Conservation (phyloP, 441 rosid species). For the Corymbia calophylla region DNA sequence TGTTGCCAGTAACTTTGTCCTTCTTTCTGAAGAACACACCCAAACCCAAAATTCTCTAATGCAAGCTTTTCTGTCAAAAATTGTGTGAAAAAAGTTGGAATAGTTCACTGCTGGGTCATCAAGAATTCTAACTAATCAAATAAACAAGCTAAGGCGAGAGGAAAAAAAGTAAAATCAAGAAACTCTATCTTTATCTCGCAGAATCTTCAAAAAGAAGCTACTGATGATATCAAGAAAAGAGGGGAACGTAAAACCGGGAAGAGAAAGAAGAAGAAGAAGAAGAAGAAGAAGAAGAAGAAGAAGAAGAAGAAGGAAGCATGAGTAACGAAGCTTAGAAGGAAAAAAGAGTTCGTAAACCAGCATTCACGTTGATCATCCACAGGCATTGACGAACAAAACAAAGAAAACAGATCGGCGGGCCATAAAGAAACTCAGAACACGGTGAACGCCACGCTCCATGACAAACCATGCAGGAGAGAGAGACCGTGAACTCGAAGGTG, state of each 20-base stretch:
- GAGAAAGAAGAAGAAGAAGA: neutral
- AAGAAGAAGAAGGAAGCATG: accelerated
- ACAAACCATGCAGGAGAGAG: neutral
- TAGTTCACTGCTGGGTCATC: neutral
- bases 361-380: neutral
- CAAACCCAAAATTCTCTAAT: neutral
- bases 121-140: neutral
- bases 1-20: slow-evolving; percentile 22
- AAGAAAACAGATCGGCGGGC: neutral
- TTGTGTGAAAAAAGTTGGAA: neutral
- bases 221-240: neutral
- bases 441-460: neutral
- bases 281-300: neutral
- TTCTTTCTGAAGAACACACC: slow-evolving; percentile 16
- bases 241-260: neutral
- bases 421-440: neutral
- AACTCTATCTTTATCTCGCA: neutral
- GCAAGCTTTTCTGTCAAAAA: neutral
- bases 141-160: neutral
- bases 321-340: neutral
- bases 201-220: neutral
- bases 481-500: neutral
- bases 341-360: neutral
- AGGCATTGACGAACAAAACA: neutral
- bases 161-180: neutral